phyloP scores from a whole-genome alignment of 148 eudicot species.

The Camellia japonica region DNA sequence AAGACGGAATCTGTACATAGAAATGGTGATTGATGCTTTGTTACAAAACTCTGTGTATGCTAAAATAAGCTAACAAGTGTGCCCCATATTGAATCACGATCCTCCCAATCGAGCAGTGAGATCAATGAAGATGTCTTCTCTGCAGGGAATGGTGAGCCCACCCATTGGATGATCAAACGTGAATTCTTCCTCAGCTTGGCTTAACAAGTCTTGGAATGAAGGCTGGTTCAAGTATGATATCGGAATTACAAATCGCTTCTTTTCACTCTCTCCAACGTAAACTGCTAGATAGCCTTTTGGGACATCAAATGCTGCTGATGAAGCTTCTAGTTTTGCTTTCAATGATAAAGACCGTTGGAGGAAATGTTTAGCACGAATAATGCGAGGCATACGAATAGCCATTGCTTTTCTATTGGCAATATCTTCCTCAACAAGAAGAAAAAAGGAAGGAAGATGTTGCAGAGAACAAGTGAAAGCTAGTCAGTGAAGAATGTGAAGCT shows the following conservation, averaged over 20 bases:
- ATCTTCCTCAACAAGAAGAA: neutral
- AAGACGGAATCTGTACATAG: neutral
- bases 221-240: conserved; percentile 37
- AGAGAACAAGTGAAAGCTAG: neutral
- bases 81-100: neutral
- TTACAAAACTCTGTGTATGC: neutral
- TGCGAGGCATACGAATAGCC: conserved; percentile 12
- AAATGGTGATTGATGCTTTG: neutral
- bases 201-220: conserved; percentile 31
- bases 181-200: conserved; percentile 33
- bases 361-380: neutral
- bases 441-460: neutral
- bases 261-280: conserved; percentile 43
- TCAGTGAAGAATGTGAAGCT: neutral
- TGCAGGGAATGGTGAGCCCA: conserved; percentile 62
- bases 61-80: neutral
- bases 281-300: conserved; percentile 49
- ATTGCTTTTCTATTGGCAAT: neutral
- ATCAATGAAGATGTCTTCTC: conserved; percentile 42
- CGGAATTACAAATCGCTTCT: conserved; percentile 32
- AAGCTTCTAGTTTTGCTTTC: conserved; percentile 9
- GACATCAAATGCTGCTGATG: neutral
- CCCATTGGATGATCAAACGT: conserved; percentile 59
- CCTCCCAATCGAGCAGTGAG: conserved; percentile 19
- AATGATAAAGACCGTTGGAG: conserved; percentile 1